Percentiles rank a stretch among this genome's conserved stretches.
These are phyloP conservation scores for Plasmodium falciparum DNA, from an alignment of 169 alveolate species.

Conservation along the genomic window DNA sequence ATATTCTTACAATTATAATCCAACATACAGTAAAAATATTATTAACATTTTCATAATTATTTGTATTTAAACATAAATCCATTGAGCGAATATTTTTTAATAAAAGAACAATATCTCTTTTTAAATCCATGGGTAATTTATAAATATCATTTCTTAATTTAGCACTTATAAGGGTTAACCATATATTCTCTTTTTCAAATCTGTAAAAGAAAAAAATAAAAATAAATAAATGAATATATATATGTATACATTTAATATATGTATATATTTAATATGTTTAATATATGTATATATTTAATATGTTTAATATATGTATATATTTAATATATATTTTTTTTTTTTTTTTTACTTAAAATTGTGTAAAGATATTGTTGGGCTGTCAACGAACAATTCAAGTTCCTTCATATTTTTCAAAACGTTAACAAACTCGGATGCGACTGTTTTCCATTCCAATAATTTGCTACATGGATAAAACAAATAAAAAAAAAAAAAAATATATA, in stretches of 20 bases:
- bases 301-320: neutral
- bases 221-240: neutral
- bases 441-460: conserved; percentile 66
- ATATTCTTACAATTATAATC: conserved; percentile 74
- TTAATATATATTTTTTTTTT: too few species aligned
- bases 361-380: conserved; percentile 50
- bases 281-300: neutral
- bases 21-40: conserved; percentile 69
- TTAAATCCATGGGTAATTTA: conserved; percentile 70
- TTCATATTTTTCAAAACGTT: conserved; percentile 52
- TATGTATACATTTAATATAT: neutral
- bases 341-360: conserved; percentile 57
- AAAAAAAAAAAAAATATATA: neutral
- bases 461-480: conserved; percentile 18
- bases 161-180: conserved; percentile 61
- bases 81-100: conserved; percentile 64
- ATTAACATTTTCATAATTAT: conserved; percentile 60
- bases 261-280: neutral
- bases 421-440: conserved; percentile 70
- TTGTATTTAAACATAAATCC: conserved; percentile 47
- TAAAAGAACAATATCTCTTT: conserved; percentile 70
- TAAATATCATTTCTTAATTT: conserved; percentile 62
- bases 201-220: conserved; percentile 14
- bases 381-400: conserved; percentile 49
- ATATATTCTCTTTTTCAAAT: conserved; percentile 41